phyloP scores from a whole-genome alignment of 805 yeast species.

The Lachancea quebecensis region DNA sequence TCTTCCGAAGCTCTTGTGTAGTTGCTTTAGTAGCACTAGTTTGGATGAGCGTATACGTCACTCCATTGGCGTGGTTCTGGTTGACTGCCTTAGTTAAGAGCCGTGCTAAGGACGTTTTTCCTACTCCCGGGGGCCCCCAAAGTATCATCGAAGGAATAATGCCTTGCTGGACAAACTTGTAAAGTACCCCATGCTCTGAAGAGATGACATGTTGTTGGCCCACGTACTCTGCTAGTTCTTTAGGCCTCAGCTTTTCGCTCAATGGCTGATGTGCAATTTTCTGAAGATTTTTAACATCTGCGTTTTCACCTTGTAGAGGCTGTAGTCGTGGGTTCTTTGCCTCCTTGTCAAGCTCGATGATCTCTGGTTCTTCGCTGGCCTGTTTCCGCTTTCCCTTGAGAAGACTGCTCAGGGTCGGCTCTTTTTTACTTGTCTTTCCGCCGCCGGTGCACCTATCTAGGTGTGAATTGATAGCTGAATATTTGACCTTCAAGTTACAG shows the following conservation, averaged over 20 bases:
- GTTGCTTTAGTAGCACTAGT: slow-evolving; percentile 72
- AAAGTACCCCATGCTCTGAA: slow-evolving; percentile 49
- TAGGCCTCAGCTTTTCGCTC: slow-evolving; percentile 82
- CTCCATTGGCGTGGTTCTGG: slow-evolving; percentile 2
- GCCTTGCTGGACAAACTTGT: slow-evolving; percentile 55
- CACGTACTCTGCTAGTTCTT: slow-evolving; percentile 55
- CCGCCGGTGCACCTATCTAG: slow-evolving; percentile 22
- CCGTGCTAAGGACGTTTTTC: slow-evolving; percentile 80
- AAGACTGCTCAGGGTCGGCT: slow-evolving; percentile 16
- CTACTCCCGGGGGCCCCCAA: slow-evolving; percentile 96
- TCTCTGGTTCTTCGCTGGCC: slow-evolving; percentile 2
- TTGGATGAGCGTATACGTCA: slow-evolving; percentile 53
- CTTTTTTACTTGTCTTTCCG: slow-evolving; percentile 6
- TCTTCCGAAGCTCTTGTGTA: slow-evolving; percentile 51
- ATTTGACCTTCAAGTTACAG: slow-evolving; percentile 23
- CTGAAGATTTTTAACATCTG: slow-evolving; percentile 21
- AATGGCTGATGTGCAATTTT: slow-evolving; percentile 40
- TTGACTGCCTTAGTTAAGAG: slow-evolving; percentile 31
- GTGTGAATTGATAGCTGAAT: slow-evolving; percentile 25
- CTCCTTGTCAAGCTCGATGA: slow-evolving; percentile 2
- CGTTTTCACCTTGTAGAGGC: slow-evolving; percentile 9
- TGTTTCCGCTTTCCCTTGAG: slow-evolving; percentile 10
- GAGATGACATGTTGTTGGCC: slow-evolving; percentile 83
- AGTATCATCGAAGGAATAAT: slow-evolving; percentile 77
- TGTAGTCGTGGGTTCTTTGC: neutral